Evolutionary conservation across 352 stramenopile genomes (phyloP).

Genomic region (Phytophthora litchii): DNA sequence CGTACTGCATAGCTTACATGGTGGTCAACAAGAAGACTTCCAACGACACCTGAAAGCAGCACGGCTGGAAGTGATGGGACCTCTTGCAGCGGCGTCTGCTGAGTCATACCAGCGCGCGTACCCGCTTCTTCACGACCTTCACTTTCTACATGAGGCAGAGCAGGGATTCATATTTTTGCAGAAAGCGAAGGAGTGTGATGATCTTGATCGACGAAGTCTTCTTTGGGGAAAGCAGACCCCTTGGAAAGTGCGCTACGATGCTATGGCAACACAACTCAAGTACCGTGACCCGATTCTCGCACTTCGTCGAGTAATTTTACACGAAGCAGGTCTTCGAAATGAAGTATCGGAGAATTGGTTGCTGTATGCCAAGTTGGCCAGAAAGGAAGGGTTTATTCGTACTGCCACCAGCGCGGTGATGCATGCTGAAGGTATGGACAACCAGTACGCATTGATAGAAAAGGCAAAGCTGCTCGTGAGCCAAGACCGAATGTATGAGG

Average conservation of each 20-base stretch:
- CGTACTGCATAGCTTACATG: conserved; percentile 80
- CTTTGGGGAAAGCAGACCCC: conserved; percentile 66
- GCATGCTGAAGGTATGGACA: conserved; percentile 81
- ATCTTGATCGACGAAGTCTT: conserved; percentile 34
- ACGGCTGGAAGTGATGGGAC: conserved; percentile 69
- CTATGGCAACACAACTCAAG: conserved; percentile 79
- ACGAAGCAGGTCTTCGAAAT: conserved; percentile 60
- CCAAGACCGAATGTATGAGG: conserved; percentile 86
- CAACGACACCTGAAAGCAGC: conserved; percentile 69
- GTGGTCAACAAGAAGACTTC: conserved; percentile 58
- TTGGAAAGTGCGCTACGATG: conserved; percentile 74
- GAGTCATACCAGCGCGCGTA: conserved; percentile 83
- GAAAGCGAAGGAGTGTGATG: conserved; percentile 27
- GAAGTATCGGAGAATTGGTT: conserved; percentile 87
- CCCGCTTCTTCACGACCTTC: conserved; percentile 74
- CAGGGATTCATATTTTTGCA: conserved; percentile 71
- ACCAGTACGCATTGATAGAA: conserved; percentile 74
- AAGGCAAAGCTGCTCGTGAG: conserved; percentile 84
- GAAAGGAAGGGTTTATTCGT: conserved; percentile 84
- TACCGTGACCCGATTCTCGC: conserved; percentile 87
- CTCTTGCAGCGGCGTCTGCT: conserved; percentile 66
- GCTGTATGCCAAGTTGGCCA: conserved; percentile 79
- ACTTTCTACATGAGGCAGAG: conserved; percentile 80
- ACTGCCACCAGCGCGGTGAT: conserved; percentile 86
- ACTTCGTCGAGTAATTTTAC: conserved; percentile 76